phyloP scores from a whole-genome alignment of 1,139 yeast genomes.

The Saccharomycopsis hybrid region DNA sequence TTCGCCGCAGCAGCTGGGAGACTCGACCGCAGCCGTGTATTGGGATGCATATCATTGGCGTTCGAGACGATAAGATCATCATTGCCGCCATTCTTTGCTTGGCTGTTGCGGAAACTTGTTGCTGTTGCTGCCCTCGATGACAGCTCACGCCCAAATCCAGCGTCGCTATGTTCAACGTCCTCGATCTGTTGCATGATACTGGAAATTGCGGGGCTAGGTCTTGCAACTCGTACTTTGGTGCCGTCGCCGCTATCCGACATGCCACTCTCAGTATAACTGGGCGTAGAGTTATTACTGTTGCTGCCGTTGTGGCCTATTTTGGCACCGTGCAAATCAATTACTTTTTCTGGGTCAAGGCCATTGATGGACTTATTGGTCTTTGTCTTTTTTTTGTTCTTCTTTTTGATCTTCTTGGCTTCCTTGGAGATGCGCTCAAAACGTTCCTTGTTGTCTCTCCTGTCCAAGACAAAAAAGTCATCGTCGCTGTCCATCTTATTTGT shows the following conservation, averaged over 20 bases:
- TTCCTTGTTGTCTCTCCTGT: neutral
- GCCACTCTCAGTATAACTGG: neutral
- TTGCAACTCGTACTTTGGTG: neutral
- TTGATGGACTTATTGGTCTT: neutral
- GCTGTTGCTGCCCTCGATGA: too few species aligned
- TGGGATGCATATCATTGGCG: neutral
- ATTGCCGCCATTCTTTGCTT: too few species aligned
- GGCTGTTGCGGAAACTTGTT: too few species aligned
- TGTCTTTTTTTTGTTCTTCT: constrained; percentile 3
- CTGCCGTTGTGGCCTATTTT: neutral
- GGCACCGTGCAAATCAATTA: neutral
- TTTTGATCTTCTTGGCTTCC: constrained; percentile 5
- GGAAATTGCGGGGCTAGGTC: constrained; percentile 4
- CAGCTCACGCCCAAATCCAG: neutral
- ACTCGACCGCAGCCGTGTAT: too few species aligned
- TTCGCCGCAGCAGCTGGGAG: too few species aligned
- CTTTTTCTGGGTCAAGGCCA: neutral
- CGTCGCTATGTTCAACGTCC: constrained; percentile 2
- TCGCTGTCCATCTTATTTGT: constrained; percentile 12
- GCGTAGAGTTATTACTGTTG: neutral
- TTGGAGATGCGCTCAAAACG: neutral
- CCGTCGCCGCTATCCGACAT: neutral
- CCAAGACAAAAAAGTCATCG: constrained; percentile 16
- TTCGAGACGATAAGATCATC: neutral
- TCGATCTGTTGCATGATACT: constrained; percentile 8